A percentile compares a stretch with the other conserved stretches of the same genome.
Evolutionary conservation across 2,329 filamentous ascomycete species (phyloP).

Genomic region (Stagonosporopsis vannaccii): DNA sequence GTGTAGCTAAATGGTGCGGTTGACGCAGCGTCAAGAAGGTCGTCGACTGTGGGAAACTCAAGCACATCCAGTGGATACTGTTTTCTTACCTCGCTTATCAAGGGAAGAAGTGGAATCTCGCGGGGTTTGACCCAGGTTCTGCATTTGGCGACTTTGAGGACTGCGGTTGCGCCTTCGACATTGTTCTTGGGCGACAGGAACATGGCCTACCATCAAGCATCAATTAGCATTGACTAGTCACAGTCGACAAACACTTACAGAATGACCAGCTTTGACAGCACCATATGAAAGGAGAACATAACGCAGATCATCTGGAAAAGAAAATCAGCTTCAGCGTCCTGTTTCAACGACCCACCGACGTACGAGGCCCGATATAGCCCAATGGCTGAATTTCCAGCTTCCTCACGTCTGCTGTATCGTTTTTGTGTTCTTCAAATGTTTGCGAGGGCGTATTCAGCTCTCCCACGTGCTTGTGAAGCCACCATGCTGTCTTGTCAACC

Average conservation of each 20-base stretch:
- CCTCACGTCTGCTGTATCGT: no score
- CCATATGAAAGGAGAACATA: neutral
- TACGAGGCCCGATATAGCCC: neutral
- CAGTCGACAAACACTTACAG: no score
- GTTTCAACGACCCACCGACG: no score
- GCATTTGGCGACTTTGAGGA: neutral
- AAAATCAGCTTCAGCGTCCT: no score
- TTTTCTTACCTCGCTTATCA: neutral
- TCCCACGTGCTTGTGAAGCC: neutral
- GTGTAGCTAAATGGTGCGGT: neutral
- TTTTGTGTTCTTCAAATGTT: no score
- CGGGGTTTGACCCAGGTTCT: neutral
- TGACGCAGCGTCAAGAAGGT: neutral
- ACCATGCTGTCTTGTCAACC: neutral
- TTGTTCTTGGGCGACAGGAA: neutral
- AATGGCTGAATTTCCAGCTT: neutral
- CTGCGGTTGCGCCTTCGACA: neutral
- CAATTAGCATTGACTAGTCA: no score
- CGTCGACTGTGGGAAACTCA: neutral
- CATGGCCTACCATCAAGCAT: no score
- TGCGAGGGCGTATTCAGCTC: no score
- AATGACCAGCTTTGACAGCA: neutral
- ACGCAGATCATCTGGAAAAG: neutral
- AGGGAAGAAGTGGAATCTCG: neutral
- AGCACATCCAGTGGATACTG: neutral